Conservation (phyloP, 805 yeast genomes). For the Maudiozyma bulderi region DNA sequence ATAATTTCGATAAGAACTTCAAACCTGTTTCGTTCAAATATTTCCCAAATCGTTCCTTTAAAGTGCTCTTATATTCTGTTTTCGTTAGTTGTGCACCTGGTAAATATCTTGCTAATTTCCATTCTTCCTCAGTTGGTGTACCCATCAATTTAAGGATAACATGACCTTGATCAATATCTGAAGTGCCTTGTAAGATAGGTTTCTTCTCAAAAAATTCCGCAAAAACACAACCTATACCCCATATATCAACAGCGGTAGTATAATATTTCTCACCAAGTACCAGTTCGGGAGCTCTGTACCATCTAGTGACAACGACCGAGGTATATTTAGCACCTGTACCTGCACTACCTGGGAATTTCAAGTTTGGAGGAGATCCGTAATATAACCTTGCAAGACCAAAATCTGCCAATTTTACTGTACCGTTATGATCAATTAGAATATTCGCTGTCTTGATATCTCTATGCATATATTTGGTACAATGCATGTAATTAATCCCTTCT, state of each 20-base stretch:
- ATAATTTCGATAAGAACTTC: constrained; percentile 48
- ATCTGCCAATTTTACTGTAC: constrained; percentile 83
- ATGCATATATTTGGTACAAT: constrained; percentile 47
- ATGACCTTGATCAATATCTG: constrained; percentile 83
- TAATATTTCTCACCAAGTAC: constrained; percentile 76
- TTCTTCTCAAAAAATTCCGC: constrained; percentile 77
- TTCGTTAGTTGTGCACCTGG: constrained; percentile 40
- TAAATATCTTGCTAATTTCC: constrained; percentile 52
- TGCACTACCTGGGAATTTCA: constrained; percentile 38
- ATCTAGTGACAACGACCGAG: constrained; percentile 82
- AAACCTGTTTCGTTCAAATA: constrained; percentile 36
- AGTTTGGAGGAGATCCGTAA: constrained; percentile 50
- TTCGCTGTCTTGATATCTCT: constrained; percentile 97
- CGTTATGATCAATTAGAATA: constrained; percentile 65
- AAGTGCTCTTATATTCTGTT: constrained; percentile 29
- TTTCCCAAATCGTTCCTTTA: constrained; percentile 41
- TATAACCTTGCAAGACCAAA: constrained; percentile 84
- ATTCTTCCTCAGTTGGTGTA: constrained; percentile 50
- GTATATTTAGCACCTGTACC: constrained; percentile 38
- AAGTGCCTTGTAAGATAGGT: constrained; percentile 77
- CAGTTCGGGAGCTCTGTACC: constrained; percentile 96
- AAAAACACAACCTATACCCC: constrained; percentile 96
- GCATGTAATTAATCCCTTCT: constrained; percentile 74
- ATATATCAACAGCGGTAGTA: constrained; percentile 91
- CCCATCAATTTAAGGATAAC: constrained; percentile 76